Conservation (phyloP, 345 rosid genomes). For the Moringa oleifera region DNA sequence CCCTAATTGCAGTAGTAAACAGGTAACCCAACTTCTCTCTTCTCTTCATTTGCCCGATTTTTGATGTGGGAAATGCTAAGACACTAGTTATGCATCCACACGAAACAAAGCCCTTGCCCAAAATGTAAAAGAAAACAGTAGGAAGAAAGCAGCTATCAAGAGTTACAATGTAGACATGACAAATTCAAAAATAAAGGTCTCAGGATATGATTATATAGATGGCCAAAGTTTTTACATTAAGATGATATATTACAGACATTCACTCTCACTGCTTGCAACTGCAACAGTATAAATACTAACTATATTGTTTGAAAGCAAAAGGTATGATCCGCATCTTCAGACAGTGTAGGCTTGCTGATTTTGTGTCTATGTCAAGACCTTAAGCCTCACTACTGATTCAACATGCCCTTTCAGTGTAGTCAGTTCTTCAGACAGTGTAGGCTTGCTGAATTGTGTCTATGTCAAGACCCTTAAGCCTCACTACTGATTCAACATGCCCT, state of each 20-base stretch:
- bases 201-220: slow-evolving; percentile 4
- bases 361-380: slow-evolving; percentile 51
- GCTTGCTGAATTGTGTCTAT: slow-evolving; percentile 53
- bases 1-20: no score
- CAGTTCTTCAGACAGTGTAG: slow-evolving; percentile 39
- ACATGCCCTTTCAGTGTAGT: slow-evolving; percentile 50
- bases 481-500: slow-evolving; percentile 56
- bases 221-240: slow-evolving; percentile 6
- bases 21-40: no score
- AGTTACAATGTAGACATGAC: neutral
- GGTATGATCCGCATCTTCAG: slow-evolving; percentile 14
- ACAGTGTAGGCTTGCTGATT: slow-evolving; percentile 52
- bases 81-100: no score
- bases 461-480: slow-evolving; percentile 48
- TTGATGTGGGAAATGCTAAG: no score
- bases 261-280: neutral
- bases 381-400: slow-evolving; percentile 44
- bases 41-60: no score
- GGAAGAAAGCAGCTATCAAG: neutral
- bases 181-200: neutral
- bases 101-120: no score
- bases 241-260: neutral
- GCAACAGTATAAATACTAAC: no score
- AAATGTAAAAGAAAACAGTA: no score
- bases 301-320: slow-evolving; percentile 5